Base-by-base conservation (phyloP, 495 filamentous ascomycete species). In the Aspergillus biplanus region DNA sequence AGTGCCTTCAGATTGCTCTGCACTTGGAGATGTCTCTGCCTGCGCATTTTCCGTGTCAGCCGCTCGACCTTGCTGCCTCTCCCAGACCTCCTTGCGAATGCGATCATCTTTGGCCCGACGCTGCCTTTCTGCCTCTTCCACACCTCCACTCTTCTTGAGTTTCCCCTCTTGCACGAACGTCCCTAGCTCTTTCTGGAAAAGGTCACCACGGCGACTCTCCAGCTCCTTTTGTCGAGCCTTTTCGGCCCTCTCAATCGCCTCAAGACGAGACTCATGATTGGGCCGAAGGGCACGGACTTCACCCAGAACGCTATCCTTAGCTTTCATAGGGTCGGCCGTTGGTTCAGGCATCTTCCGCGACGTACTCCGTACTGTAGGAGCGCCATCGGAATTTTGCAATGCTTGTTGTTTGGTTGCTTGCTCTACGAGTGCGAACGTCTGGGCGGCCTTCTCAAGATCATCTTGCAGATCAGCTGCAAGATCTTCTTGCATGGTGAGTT, bases 371-470 rank as follows among this genome's bases (percentile, higher is more conserved):
- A 82, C 69, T 47, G 75, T 73, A 13, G 78, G 80, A 11, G 66
- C 69, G 3, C 76, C 74, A 15, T 67, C 69, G 33, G 74, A 67
- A 49, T 85, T 84, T 65, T 92, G 86, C 69, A 93, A 87, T 70
- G 93, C 89, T 74, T 98, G 95, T 75, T 98, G 92, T 75, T 95
- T 95, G 7, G 93, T 97, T 6, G 95, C 95, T 76, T 98, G 89
- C 74, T 98, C 96, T 8, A 99, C 94, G 4, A 99, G 84, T 21
- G 89, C 88, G 73, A 99, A 97, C 0, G 93, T 98, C 73, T 94
- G 88, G 2, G 87, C 85, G 15, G 93, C 92, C 73, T 97, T 97
- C 71, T 97, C 95, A 35, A 99, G 80, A 77, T 99, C 95, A 64
- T 97, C 93, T 64, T 96, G 86, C 52, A 99, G 76, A 78, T 99